phyloP scores from a whole-genome alignment of 2,329 filamentous ascomycete genomes.

The Didymella pinodella region DNA sequence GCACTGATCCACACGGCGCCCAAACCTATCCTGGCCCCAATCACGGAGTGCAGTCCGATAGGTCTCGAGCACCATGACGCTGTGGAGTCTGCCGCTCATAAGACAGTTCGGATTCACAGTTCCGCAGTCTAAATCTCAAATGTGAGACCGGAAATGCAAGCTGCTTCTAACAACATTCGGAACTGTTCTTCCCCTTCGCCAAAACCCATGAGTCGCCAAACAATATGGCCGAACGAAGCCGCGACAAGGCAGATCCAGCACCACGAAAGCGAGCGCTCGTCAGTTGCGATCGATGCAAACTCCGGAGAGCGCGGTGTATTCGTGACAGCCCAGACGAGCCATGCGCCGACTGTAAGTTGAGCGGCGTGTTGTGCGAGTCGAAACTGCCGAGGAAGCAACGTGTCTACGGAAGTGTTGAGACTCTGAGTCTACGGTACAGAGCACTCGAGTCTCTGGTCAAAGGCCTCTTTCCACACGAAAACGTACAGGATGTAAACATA shows the following conservation, averaged over 20 bases:
- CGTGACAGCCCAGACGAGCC: constrained; percentile 39
- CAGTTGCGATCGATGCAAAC: constrained; percentile 44
- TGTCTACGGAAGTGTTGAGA: constrained; percentile 58
- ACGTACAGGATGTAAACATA: constrained; percentile 51
- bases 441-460: constrained; percentile 55
- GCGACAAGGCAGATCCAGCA: constrained; percentile 29
- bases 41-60: constrained; percentile 24
- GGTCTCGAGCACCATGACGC: constrained; percentile 21
- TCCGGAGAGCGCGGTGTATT: constrained; percentile 41
- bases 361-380: constrained; percentile 53
- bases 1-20: constrained; percentile 22
- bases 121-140: constrained; percentile 15
- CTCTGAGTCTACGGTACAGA: constrained; percentile 55
- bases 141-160: constrained; percentile 7
- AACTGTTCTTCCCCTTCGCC: constrained; percentile 11
- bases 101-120: constrained; percentile 11
- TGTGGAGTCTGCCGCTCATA: constrained; percentile 19
- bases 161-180: constrained; percentile 18
- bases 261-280: constrained; percentile 42
- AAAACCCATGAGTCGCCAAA: constrained; percentile 17
- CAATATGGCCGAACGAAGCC: constrained; percentile 21
- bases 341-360: constrained; percentile 53
- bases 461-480: constrained; percentile 53
- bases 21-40: constrained; percentile 18
- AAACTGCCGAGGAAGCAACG: constrained; percentile 56